Evolutionary conservation across 176 grass and related monocot genomes (phyloP).

Genomic region (Neostapfia colusana): DNA sequence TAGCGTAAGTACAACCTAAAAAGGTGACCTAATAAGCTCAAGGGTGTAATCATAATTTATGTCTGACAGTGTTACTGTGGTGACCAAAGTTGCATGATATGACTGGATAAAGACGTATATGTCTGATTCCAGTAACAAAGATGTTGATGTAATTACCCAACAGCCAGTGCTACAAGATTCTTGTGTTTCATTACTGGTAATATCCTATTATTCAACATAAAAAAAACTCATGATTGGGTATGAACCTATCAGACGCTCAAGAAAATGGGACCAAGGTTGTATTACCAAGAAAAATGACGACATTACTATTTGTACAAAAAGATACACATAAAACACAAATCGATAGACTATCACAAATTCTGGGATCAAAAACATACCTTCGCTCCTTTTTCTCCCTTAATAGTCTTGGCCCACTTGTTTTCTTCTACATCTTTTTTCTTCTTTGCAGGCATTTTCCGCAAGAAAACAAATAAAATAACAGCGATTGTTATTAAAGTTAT

Average conservation of each 20-base stretch:
- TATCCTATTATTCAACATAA: background rate
- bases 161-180: background rate
- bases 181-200: background rate
- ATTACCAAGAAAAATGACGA: background rate
- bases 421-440: constrained; percentile 81
- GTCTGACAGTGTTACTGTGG: background rate
- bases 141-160: background rate
- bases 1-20: background rate
- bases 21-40: background rate
- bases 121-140: background rate
- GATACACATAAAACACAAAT: background rate
- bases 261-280: background rate
- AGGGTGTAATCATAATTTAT: background rate
- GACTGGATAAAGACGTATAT: background rate
- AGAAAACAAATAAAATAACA: constrained; percentile 71
- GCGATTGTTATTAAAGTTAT: constrained; percentile 55
- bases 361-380: constrained; percentile 53
- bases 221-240: background rate
- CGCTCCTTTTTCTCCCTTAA: constrained; percentile 76
- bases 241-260: background rate
- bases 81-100: background rate
- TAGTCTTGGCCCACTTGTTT: constrained; percentile 94
- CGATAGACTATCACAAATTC: background rate
- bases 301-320: background rate
- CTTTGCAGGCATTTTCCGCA: constrained; percentile 69